Conservation (phyloP, 441 rosid species). For the Populus hybrid region DNA sequence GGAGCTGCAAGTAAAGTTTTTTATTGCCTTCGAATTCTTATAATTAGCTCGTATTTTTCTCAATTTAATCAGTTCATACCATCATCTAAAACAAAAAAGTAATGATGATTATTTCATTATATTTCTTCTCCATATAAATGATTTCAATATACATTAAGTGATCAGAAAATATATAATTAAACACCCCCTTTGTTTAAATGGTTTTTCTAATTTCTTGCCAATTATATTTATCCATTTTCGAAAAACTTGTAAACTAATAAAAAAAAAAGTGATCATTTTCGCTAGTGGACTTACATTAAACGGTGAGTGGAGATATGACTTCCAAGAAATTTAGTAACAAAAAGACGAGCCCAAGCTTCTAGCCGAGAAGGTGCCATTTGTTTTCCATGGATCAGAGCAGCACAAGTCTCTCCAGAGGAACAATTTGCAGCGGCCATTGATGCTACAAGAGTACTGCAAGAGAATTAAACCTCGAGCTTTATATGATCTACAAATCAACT, state of each 20-base stretch:
- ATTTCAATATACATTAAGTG: no score
- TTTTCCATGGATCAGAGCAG: conserved; percentile 42
- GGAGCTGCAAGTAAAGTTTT: no score
- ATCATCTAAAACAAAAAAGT: no score
- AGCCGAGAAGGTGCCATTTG: conserved; percentile 61
- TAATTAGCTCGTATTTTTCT: no score
- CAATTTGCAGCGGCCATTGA: conserved; percentile 50
- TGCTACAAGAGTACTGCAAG: conserved; percentile 34
- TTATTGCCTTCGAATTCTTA: no score
- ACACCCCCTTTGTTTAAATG: no score
- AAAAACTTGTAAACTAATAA: not conserved
- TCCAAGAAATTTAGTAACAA: conserved; percentile 63
- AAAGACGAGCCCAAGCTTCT: conserved; percentile 64
- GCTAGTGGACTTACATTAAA: conserved; percentile 54
- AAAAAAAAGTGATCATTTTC: not conserved
- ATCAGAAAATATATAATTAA: no score
- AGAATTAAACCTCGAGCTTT: not conserved
- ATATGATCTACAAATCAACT: no score
- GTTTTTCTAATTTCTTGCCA: no score
- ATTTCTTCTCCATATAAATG: no score
- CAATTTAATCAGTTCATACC: no score
- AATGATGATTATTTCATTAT: no score
- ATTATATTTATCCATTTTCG: not conserved
- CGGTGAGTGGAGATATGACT: conserved; percentile 55
- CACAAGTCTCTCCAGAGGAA: conserved; percentile 41